phyloP scores from a whole-genome alignment of 495 filamentous ascomycete genomes.

The Trichoderma virens region DNA sequence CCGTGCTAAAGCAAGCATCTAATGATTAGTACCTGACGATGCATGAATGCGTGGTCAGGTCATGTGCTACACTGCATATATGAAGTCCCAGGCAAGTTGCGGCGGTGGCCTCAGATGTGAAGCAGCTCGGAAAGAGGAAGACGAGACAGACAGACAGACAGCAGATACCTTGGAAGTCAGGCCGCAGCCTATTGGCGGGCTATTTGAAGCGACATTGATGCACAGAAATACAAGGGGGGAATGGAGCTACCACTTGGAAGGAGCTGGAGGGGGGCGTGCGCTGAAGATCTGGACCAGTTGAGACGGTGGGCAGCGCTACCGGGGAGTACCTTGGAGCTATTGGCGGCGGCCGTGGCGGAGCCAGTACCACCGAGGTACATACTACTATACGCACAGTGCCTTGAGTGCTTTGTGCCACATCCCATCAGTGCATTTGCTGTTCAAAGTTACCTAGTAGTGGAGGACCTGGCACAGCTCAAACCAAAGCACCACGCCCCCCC shows the following conservation, averaged over 20 bases:
- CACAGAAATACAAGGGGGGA: not conserved
- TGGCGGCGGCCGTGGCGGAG: too few species aligned
- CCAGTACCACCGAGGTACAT: too few species aligned
- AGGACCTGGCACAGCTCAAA: too few species aligned
- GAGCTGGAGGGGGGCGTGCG: constrained; percentile 3
- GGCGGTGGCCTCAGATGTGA: not conserved
- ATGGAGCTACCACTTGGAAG: not conserved
- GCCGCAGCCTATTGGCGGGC: not conserved
- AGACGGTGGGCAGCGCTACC: not conserved
- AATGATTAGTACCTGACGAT: not conserved
- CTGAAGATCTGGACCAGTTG: not conserved
- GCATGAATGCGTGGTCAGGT: constrained; percentile 1
- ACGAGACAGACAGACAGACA: too few species aligned
- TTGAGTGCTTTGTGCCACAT: too few species aligned
- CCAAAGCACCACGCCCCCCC: not conserved
- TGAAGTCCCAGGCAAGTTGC: not conserved
- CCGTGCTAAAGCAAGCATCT: not conserved
- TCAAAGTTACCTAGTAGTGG: too few species aligned
- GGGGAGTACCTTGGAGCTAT: too few species aligned
- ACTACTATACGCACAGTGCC: too few species aligned
- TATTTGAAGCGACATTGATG: not conserved
- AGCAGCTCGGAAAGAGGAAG: not conserved
- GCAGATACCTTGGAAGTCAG: too few species aligned
- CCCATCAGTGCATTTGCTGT: too few species aligned
- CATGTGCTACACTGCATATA: constrained; percentile 6